phyloP scores from a whole-genome alignment of 2,329 filamentous ascomycete species.

The Colletotrichum sansevieriae region DNA sequence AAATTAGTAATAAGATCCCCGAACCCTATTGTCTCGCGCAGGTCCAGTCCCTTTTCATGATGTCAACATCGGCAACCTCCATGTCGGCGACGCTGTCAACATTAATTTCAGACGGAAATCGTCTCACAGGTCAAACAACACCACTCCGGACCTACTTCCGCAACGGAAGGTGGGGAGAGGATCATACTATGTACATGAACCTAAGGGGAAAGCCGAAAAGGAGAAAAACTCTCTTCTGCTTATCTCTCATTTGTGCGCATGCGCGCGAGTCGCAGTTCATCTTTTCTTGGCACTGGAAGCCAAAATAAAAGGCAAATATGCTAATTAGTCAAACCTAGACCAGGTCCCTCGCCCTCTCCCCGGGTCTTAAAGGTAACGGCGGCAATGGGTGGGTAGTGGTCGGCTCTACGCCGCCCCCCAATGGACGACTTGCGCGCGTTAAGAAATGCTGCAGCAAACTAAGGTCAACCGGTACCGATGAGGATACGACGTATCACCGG shows the following conservation, averaged over 20 bases:
- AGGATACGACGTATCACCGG: slow-evolving; percentile 13
- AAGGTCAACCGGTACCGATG: slow-evolving; percentile 29
- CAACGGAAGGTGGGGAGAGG: background rate
- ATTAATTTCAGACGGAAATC: background rate
- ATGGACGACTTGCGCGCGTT: background rate
- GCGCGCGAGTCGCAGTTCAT: slow-evolving; percentile 32
- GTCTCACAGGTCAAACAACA: slow-evolving; percentile 2
- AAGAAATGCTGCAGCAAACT: background rate
- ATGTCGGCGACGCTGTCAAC: background rate
- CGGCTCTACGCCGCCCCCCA: slow-evolving; percentile 28
- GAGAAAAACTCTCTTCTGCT: slow-evolving; percentile 7
- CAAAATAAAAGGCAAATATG: background rate
- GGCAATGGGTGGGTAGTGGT: slow-evolving; percentile 12
- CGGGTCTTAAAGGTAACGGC: background rate
- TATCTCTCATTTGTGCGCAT: slow-evolving; percentile 1
- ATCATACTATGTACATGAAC: too few species aligned
- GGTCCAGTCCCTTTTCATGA: background rate
- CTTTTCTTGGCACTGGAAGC: slow-evolving; percentile 17
- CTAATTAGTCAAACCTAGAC: background rate
- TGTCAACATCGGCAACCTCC: slow-evolving; percentile 3
- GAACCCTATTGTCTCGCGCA: slow-evolving; percentile 6
- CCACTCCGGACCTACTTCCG: background rate
- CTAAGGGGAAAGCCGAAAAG: background rate
- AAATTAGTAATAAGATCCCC: slow-evolving; percentile 11
- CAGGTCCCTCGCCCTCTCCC: background rate